Evolutionary conservation across 148 eudicot species (phyloP).

Genomic region (Fagopyrum homotropicum): DNA sequence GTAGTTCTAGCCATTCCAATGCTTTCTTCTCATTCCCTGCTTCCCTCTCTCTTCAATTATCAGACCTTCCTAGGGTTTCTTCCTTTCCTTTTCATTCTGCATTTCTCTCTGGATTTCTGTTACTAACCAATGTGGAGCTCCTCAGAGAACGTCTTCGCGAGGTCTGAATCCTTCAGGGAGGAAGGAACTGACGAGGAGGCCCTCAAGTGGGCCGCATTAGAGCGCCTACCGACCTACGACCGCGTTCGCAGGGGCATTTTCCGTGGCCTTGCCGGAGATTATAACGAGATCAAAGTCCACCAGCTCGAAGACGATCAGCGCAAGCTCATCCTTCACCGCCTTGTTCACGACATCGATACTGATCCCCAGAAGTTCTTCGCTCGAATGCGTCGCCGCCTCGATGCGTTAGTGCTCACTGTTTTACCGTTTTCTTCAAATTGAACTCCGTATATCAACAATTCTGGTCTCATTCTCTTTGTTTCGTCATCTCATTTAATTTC

Average conservation of each 20-base stretch:
- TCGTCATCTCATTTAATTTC: not conserved
- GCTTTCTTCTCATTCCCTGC: not conserved
- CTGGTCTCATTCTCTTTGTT: not conserved
- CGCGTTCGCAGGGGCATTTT: constrained; percentile 75
- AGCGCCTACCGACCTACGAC: constrained; percentile 76
- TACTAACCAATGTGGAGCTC: constrained; percentile 54
- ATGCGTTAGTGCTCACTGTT: constrained; percentile 31
- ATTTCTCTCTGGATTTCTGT: not conserved
- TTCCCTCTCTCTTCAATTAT: not conserved
- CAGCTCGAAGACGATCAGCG: constrained; percentile 48
- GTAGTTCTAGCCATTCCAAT: not conserved
- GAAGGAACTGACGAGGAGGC: constrained; percentile 77
- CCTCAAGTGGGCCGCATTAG: constrained; percentile 87
- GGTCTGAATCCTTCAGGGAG: constrained; percentile 66
- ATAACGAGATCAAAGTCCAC: constrained; percentile 54
- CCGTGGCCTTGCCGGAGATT: constrained; percentile 47
- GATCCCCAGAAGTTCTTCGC: constrained; percentile 63
- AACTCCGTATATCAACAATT: not conserved
- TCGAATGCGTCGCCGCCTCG: constrained; percentile 74
- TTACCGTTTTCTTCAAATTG: not conserved
- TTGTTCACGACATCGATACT: constrained; percentile 47
- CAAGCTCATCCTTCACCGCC: constrained; percentile 63
- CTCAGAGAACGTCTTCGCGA: constrained; percentile 56
- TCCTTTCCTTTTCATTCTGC: not conserved
- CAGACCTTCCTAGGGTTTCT: constrained; percentile 5